Evolutionary conservation across 352 stramenopile species (phyloP).

Genomic region (Plasmopara halstedii): DNA sequence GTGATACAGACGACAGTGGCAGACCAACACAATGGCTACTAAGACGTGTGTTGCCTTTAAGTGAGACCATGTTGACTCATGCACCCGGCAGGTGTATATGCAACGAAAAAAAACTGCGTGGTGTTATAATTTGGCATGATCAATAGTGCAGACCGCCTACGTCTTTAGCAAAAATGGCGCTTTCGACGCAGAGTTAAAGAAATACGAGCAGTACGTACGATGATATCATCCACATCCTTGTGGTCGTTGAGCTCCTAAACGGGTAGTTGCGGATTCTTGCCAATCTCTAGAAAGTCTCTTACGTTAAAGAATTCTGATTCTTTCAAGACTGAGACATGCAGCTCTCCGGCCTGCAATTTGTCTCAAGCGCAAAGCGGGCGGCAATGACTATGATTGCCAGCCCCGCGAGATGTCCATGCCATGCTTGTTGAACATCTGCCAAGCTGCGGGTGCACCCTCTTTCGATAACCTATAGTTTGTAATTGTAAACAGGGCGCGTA

Average conservation of each 20-base stretch:
- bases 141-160: slow-evolving; percentile 97
- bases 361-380: slow-evolving; percentile 95
- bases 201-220: slow-evolving; percentile 88
- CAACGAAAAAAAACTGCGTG: slow-evolving; percentile 58
- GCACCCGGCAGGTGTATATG: slow-evolving; percentile 96
- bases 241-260: slow-evolving; percentile 62
- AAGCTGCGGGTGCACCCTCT: too few relatives aligned
- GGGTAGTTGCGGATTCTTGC: slow-evolving; percentile 27
- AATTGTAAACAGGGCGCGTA: too few relatives aligned
- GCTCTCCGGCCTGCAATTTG: slow-evolving; percentile 94
- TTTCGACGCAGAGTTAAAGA: slow-evolving; percentile 91
- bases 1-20: slow-evolving; percentile 89
- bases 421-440: too few relatives aligned
- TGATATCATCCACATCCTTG: slow-evolving; percentile 75
- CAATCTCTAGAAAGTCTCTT: slow-evolving; percentile 3
- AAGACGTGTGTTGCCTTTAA: slow-evolving; percentile 95
- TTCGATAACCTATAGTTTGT: too few relatives aligned
- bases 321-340: slow-evolving; percentile 90
- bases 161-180: slow-evolving; percentile 94
- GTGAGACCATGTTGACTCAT: slow-evolving; percentile 84
- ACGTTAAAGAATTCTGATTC: slow-evolving; percentile 35
- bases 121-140: slow-evolving; percentile 88
- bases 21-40: slow-evolving; percentile 97
- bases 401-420: slow-evolving; percentile 77
- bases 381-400: slow-evolving; percentile 98